Percentiles rank a stretch among this genome's conserved stretches.
Evolutionary conservation across 106 monocot genomes (phyloP).

Genomic region (Vanilla planifolia): DNA sequence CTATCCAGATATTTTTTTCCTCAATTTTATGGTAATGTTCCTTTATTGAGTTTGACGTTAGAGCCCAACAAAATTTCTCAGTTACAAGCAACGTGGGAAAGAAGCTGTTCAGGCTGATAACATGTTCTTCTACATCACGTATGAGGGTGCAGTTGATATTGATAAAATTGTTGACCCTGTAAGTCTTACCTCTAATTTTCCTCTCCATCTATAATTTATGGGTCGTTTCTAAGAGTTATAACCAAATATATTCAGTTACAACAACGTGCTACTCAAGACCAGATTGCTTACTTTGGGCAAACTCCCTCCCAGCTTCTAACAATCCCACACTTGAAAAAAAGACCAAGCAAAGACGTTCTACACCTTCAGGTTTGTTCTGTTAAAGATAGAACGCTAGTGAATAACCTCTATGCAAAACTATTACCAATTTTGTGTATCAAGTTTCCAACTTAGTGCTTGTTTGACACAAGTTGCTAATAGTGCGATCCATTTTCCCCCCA

Average conservation of each 20-base stretch:
- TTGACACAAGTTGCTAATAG: too few species aligned
- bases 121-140: constrained; percentile 84
- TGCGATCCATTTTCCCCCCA: too few species aligned
- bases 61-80: too few species aligned
- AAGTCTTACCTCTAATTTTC: constrained; percentile 17
- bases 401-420: too few species aligned
- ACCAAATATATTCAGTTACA: constrained; percentile 50
- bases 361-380: constrained; percentile 71
- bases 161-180: constrained; percentile 86
- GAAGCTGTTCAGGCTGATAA: constrained; percentile 81
- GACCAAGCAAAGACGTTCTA: constrained; percentile 52
- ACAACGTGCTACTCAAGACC: constrained; percentile 66
- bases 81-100: constrained; percentile 89
- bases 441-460: too few species aligned
- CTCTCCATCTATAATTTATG: neutral
- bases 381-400: too few species aligned
- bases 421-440: too few species aligned
- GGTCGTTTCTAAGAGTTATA: neutral
- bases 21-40: neutral
- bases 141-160: constrained; percentile 85
- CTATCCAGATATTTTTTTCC: neutral
- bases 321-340: constrained; percentile 71
- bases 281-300: constrained; percentile 87
- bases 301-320: constrained; percentile 81
- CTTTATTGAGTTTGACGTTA: too few species aligned